These are phyloP conservation scores for Chenopodium formosanum DNA, from an alignment of 148 eudicot species.

Conservation along the genomic window DNA sequence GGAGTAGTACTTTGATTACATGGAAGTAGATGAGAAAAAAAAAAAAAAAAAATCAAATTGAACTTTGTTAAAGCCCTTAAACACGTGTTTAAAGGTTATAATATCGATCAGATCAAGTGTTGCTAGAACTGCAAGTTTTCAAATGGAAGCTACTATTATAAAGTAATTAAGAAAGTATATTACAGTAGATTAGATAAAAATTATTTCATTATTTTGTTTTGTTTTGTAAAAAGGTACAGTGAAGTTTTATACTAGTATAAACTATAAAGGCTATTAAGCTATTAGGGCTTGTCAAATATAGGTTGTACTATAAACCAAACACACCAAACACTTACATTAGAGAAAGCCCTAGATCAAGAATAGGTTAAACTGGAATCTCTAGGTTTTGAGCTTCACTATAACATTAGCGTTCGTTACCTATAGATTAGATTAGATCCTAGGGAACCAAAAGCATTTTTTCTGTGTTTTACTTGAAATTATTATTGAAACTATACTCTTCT, in stretches of 20 bases:
- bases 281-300: slow-evolving; percentile 14
- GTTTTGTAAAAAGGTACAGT: not conserved
- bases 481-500: no score
- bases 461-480: no score
- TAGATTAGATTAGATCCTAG: not conserved
- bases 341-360: not conserved
- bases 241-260: not conserved
- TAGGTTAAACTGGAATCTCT: slow-evolving; percentile 10
- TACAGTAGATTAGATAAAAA: no score
- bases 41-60: not conserved
- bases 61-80: not conserved
- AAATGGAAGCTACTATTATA: slow-evolving; percentile 1
- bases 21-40: not conserved
- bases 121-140: slow-evolving; percentile 1
- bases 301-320: not conserved
- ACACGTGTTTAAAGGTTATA: slow-evolving; percentile 12
- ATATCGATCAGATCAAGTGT: slow-evolving; percentile 2
- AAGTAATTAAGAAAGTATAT: not conserved
- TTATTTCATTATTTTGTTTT: not conserved
- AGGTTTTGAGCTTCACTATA: not conserved
- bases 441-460: not conserved
- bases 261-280: slow-evolving; percentile 12
- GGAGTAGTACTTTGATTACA: not conserved
- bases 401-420: not conserved
- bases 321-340: not conserved